These are phyloP conservation scores for Sugiyamaella neomexicana DNA, from an alignment of 1,139 yeast species.

Conservation along the genomic window DNA sequence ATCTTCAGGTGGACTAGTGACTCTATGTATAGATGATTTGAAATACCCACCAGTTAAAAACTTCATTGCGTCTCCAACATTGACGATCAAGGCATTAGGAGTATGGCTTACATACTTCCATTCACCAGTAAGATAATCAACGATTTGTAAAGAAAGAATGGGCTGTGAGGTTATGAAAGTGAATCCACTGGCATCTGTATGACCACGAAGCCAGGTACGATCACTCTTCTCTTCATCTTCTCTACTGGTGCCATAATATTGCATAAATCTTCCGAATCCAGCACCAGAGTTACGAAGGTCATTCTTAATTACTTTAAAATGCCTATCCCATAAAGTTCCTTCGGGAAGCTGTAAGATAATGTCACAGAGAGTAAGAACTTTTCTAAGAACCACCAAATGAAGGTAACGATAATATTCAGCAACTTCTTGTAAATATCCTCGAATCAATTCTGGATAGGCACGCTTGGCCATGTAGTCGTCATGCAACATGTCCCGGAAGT, in stretches of 20 bases:
- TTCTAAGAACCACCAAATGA: conserved; percentile 39
- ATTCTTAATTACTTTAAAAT: conserved; percentile 39
- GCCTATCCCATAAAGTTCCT: conserved; percentile 43
- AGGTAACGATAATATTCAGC: conserved; percentile 39
- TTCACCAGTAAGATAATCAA: conserved; percentile 48
- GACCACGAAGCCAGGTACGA: conserved; percentile 53
- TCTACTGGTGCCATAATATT: conserved; percentile 42
- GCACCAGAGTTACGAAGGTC: conserved; percentile 41
- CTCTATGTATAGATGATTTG: conserved; percentile 51
- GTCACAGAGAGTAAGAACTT: conserved; percentile 45
- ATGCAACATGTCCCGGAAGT: conserved; percentile 41
- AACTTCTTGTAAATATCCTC: conserved; percentile 43
- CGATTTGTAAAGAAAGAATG: conserved; percentile 49
- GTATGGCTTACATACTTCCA: conserved; percentile 52
- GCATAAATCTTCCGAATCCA: conserved; percentile 48
- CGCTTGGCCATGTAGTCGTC: conserved; percentile 41
- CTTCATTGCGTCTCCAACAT: conserved; percentile 52
- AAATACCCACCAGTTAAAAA: conserved; percentile 52
- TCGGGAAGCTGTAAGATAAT: conserved; percentile 47
- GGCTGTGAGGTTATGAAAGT: conserved; percentile 53
- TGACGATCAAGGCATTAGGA: conserved; percentile 50
- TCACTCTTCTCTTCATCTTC: conserved; percentile 36
- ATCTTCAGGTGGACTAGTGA: conserved; percentile 48
- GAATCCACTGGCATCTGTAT: conserved; percentile 51
- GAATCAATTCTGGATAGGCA: conserved; percentile 45